Evolutionary conservation across 129 eudicot species (phyloP).

Genomic region (Flaveria linearis): DNA sequence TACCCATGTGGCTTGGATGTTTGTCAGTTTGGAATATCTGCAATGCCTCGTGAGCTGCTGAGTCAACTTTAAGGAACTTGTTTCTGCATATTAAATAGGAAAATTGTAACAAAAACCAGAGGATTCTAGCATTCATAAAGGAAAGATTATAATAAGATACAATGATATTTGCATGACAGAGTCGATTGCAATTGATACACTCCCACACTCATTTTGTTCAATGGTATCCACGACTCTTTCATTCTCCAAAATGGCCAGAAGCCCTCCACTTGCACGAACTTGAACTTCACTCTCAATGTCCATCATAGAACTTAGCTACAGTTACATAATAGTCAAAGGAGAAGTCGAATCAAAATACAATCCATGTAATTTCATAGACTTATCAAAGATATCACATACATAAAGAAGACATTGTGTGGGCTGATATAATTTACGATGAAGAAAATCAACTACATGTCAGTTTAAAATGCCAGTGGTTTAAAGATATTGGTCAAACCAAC

Average conservation of each 20-base stretch:
- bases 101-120: conserved; percentile 22
- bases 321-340: conserved; percentile 18
- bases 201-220: conserved; percentile 79
- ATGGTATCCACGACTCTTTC: conserved; percentile 83
- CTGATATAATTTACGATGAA: conserved; percentile 6
- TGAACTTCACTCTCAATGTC: conserved; percentile 92
- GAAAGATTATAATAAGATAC: conserved; percentile 41
- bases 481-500: not conserved
- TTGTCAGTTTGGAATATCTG: conserved; percentile 94
- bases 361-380: conserved; percentile 9
- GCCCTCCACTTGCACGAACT: conserved; percentile 98
- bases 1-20: conserved; percentile 98
- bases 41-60: conserved; percentile 88
- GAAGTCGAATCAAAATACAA: conserved; percentile 4
- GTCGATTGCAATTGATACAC: conserved; percentile 64
- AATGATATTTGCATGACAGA: conserved; percentile 73
- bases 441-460: not conserved
- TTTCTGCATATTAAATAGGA: conserved; percentile 45
- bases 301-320: conserved; percentile 94
- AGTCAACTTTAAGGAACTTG: conserved; percentile 89
- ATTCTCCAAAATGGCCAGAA: conserved; percentile 89
- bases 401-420: not conserved
- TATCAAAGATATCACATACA: not conserved
- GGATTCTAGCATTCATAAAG: conserved; percentile 11
- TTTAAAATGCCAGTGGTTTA: not conserved